Evolutionary conservation across 1,284 basidiomycete genomes (phyloP).

Genomic region (Austropuccinia psidii): DNA sequence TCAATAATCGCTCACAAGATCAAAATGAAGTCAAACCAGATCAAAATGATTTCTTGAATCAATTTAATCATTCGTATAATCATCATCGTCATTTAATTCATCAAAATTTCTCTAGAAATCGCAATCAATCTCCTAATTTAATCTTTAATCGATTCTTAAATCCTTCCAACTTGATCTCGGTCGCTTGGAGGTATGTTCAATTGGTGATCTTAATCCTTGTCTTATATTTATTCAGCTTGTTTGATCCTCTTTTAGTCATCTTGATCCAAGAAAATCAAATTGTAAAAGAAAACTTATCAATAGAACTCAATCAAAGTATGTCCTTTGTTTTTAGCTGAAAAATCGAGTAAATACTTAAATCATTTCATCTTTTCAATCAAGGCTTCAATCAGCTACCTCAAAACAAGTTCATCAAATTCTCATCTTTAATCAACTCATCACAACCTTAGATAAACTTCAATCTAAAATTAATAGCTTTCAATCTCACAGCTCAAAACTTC

Average conservation of each 20-base stretch:
- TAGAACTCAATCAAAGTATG: slow-evolving; percentile 2
- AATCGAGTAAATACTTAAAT: too few species aligned
- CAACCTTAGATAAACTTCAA: slow-evolving; percentile 1
- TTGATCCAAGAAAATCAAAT: slow-evolving; percentile 8
- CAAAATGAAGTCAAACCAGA: too few species aligned
- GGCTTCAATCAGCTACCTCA: slow-evolving; percentile 7
- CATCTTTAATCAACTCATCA: background rate
- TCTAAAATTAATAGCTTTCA: slow-evolving; percentile 4
- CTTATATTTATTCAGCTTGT: too few species aligned
- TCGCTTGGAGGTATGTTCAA: too few species aligned
- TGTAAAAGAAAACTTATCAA: background rate
- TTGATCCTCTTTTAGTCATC: too few species aligned
- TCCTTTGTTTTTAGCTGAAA: background rate
- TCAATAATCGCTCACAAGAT: too few species aligned
- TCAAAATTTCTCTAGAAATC: too few species aligned
- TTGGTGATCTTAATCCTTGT: too few species aligned
- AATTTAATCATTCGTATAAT: too few species aligned
- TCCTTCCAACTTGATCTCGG: background rate
- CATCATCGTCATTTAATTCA: too few species aligned
- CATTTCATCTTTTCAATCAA: background rate
- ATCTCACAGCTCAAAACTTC: slow-evolving; percentile 1
- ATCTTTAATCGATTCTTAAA: background rate
- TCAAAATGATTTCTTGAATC: too few species aligned
- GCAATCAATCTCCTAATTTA: background rate
- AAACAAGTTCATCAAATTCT: slow-evolving; percentile 21